Conservation (phyloP, 1,139 yeast species). For the Ogataea hybrid region DNA sequence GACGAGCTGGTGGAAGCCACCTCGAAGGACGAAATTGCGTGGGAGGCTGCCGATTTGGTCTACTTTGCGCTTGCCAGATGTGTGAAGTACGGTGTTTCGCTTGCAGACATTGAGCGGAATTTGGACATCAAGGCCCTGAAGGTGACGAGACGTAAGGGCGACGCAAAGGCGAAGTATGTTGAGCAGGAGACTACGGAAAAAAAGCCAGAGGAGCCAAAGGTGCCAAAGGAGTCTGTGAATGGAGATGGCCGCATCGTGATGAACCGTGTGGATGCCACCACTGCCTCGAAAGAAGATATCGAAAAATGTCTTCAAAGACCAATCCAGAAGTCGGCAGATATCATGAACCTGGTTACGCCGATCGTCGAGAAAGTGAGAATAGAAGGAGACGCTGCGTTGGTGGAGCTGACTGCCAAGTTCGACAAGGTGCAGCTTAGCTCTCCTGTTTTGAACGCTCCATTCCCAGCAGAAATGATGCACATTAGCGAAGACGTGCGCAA, state of each 20-base stretch:
- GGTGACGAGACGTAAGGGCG: slow-evolving; percentile 92
- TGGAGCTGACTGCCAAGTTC: slow-evolving; percentile 86
- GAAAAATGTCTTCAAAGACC: slow-evolving; percentile 76
- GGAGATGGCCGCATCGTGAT: slow-evolving; percentile 50
- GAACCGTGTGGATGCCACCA: slow-evolving; percentile 55
- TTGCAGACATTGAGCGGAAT: slow-evolving; percentile 80
- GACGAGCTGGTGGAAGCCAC: slow-evolving; percentile 90
- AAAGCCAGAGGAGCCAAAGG: no score
- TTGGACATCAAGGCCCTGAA: slow-evolving; percentile 80
- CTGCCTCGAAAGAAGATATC: slow-evolving; percentile 44
- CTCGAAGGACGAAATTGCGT: slow-evolving; percentile 70
- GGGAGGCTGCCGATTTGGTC: slow-evolving; percentile 96
- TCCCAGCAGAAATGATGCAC: slow-evolving; percentile 71
- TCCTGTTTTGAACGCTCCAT: slow-evolving; percentile 87
- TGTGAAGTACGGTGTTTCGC: slow-evolving; percentile 73
- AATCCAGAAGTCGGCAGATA: slow-evolving; percentile 85
- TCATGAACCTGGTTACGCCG: slow-evolving; percentile 89
- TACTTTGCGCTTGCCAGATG: slow-evolving; percentile 91
- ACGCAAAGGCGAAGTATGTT: slow-evolving; percentile 80
- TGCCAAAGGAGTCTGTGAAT: slow-evolving; percentile 20
- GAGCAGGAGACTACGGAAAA: slow-evolving; percentile 26
- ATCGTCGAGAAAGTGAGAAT: slow-evolving; percentile 74
- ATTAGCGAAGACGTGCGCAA: slow-evolving; percentile 73
- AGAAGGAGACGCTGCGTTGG: slow-evolving; percentile 81
- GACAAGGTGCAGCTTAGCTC: slow-evolving; percentile 72